Percentiles rank a stretch among this genome's conserved stretches.
Conservation (phyloP, 139 green algal genomes). For the Spirogloea muscicola region DNA sequence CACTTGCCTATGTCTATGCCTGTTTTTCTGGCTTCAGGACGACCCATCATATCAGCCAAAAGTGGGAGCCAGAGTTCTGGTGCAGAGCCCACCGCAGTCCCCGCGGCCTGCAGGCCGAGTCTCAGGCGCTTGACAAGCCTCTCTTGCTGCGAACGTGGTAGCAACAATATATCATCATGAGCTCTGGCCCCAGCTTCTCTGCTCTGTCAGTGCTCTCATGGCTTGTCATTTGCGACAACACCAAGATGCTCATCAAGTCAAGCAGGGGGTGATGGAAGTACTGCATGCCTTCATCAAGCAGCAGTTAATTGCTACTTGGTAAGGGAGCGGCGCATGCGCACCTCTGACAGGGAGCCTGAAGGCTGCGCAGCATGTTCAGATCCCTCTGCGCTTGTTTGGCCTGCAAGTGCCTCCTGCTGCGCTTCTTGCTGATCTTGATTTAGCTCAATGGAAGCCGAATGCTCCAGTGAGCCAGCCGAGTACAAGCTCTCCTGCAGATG, state of each 20-base stretch:
- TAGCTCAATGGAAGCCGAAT: background rate
- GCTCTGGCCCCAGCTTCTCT: background rate
- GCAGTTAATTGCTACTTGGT: background rate
- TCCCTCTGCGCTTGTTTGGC: too few species aligned
- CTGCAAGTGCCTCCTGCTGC: background rate
- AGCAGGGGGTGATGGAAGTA: background rate
- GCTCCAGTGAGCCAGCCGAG: background rate
- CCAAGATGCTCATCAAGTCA: background rate
- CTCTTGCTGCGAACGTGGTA: background rate
- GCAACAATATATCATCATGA: background rate
- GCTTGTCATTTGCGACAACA: background rate
- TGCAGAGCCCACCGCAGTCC: background rate
- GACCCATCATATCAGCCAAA: background rate
- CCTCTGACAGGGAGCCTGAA: too few species aligned
- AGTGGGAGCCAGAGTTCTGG: constrained; percentile 18
- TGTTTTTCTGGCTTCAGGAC: background rate
- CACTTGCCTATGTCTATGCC: too few species aligned
- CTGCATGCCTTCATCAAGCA: background rate
- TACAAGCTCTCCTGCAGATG: background rate
- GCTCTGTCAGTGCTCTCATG: background rate
- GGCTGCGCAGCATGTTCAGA: too few species aligned
- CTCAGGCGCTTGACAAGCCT: background rate
- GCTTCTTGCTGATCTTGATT: background rate
- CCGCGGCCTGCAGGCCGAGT: background rate
- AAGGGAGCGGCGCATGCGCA: too few species aligned